These are phyloP conservation scores for Gossypium anomalum DNA, from an alignment of 345 rosid species.

Conservation along the genomic window DNA sequence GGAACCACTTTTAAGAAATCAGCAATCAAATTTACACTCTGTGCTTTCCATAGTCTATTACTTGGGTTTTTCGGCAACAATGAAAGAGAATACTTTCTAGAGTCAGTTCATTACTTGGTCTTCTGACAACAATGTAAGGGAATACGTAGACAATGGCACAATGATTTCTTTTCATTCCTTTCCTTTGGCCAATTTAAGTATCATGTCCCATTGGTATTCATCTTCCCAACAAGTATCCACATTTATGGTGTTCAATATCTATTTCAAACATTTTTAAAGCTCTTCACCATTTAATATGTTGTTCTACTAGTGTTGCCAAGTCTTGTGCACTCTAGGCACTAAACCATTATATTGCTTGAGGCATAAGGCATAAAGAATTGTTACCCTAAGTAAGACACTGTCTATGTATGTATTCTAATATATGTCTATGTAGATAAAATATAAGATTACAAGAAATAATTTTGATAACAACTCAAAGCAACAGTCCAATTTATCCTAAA, in stretches of 20 bases:
- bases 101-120: not conserved
- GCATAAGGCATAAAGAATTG: not conserved
- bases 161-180: not conserved
- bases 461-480: no score
- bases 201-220: not conserved
- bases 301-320: not conserved
- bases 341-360: not conserved
- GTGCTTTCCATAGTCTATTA: not conserved
- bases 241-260: not conserved
- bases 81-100: not conserved
- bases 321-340: not conserved
- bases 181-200: not conserved
- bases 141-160: not conserved
- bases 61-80: not conserved
- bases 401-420: no score
- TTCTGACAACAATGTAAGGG: not conserved
- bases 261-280: not conserved
- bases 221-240: not conserved
- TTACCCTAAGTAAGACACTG: not conserved
- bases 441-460: no score
- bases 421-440: no score
- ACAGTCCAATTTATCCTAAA: no score
- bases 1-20: not conserved
- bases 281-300: not conserved
- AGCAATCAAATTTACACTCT: not conserved